Base-by-base conservation (phyloP, 768 basidiomycete species). In the Udeniomyces megalosporus region DNA sequence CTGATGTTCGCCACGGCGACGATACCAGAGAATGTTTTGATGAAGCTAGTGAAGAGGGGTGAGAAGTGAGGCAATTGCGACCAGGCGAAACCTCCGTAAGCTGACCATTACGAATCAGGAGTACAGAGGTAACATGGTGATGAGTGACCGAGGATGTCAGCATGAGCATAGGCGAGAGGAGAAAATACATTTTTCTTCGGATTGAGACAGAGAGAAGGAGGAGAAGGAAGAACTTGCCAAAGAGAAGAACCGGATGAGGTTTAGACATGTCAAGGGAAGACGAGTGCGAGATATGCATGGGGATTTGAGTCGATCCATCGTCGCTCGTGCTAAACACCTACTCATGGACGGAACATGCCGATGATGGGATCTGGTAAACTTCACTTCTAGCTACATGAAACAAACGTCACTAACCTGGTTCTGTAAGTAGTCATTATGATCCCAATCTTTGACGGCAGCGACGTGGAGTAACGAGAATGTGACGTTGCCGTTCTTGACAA, bases 1-100 rank as follows among this genome's bases (percentile, higher is more conserved):
- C 62, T 22, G 26, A 64, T 64, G 17, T 48, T 42, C 11, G 62
- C 62, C 14, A 64, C 62, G 26, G 62, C 62, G 11, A 64, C 12
- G 34, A 64, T 50, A 4, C 62, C 62, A 2, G 35, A 10, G 10
- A 53, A 53, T 1, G 29, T 8, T 10, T 47, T 34, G 4, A 64
- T 32, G 20, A 51, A 64, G 31, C 22, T 24, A 1, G 57, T 35
- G 24, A 64, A 64, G 22, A 64, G 42, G 0, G 62, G 50, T 12
- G 52, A 45, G 55, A 55, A 64, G 31, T 35, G 45, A 2, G 62
- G 62, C 8, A 58, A 55, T 58, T 64, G 62, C 0, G 62, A n/a
- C 57, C 57, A 64, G 4, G 44, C 56, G 28, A 64, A 64, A 2
- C 62, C 62, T 31, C 62, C 62, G 26, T 64, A 64, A 0, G 24